Conservation (phyloP, 2,329 filamentous ascomycete genomes). For the Gremmenia infestans region DNA sequence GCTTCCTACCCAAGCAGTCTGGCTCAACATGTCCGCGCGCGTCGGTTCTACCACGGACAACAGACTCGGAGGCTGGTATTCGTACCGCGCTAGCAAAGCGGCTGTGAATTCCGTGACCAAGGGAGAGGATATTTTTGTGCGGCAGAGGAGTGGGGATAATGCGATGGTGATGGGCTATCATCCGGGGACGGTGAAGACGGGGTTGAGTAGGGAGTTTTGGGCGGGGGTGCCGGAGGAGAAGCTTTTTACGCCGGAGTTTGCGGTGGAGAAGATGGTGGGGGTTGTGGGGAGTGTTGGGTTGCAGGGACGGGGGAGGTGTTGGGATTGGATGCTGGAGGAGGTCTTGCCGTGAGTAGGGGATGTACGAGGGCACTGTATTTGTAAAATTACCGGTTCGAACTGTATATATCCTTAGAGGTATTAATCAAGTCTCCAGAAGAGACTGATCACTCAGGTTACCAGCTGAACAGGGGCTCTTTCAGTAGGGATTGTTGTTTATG, state of each 20-base stretch:
- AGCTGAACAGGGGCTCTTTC: no score
- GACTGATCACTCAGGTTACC: no score
- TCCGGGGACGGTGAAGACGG: conserved; percentile 76
- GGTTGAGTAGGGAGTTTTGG: conserved; percentile 70
- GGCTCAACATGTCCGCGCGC: conserved; percentile 72
- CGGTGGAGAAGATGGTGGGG: conserved; percentile 58
- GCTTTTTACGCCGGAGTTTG: conserved; percentile 62
- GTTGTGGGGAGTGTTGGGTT: conserved; percentile 47
- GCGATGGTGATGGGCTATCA: conserved; percentile 68
- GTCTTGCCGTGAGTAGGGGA: conserved; percentile 44
- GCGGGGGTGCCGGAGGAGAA: conserved; percentile 52
- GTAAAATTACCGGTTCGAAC: no score
- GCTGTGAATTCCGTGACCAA: conserved; percentile 67
- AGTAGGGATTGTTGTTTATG: no score
- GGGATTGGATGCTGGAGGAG: conserved; percentile 66
- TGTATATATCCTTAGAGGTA: no score
- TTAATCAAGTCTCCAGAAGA: no score
- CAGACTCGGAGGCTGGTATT: conserved; percentile 72
- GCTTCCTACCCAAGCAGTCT: conserved; percentile 47
- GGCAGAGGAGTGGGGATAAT: conserved; percentile 50
- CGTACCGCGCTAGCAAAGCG: conserved; percentile 71
- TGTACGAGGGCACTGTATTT: no score
- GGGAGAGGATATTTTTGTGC: conserved; percentile 65
- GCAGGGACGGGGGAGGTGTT: conserved; percentile 56
- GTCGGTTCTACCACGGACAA: conserved; percentile 74